These are phyloP conservation scores for Xanthoconium separans DNA, from an alignment of 1,284 basidiomycete genomes.

Conservation along the genomic window DNA sequence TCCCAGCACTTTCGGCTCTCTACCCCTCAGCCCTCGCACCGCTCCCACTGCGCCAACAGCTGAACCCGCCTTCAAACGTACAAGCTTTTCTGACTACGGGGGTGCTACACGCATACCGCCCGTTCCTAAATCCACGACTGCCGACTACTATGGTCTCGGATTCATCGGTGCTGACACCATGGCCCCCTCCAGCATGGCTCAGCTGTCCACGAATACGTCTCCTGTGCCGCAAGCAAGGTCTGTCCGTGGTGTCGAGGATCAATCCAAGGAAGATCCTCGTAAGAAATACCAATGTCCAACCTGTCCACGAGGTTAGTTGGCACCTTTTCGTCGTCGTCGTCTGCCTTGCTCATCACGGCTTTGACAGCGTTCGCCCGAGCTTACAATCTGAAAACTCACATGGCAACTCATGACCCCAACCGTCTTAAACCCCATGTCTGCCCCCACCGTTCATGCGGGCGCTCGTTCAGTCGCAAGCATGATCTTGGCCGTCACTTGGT, in stretches of 20 bases:
- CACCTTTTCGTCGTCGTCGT: background rate
- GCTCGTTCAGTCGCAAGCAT: constrained; percentile 88
- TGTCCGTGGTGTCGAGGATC: constrained; percentile 37
- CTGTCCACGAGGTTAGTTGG: constrained; percentile 63
- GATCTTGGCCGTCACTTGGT: constrained; percentile 84
- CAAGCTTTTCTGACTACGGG: constrained; percentile 65
- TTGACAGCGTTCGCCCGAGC: constrained; percentile 79
- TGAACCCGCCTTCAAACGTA: constrained; percentile 41
- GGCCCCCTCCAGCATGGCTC: constrained; percentile 55
- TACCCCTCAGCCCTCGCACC: constrained; percentile 61
- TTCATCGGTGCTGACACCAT: constrained; percentile 41
- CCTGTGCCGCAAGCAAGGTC: constrained; percentile 41
- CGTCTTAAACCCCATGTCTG: constrained; percentile 83
- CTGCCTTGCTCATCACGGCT: background rate
- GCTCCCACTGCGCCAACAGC: constrained; percentile 40
- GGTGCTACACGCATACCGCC: constrained; percentile 44
- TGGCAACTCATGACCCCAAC: constrained; percentile 87
- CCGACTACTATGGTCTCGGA: constrained; percentile 55
- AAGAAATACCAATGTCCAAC: constrained; percentile 73
- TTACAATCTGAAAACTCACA: constrained; percentile 88
- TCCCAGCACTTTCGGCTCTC: constrained; percentile 52
- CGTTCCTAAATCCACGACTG: constrained; percentile 43
- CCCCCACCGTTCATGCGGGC: constrained; percentile 75
- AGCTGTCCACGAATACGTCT: constrained; percentile 45
- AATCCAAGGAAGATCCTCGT: constrained; percentile 58